phyloP scores from a whole-genome alignment of 768 basidiomycete genomes.

The Macrolepiota dolichaula region DNA sequence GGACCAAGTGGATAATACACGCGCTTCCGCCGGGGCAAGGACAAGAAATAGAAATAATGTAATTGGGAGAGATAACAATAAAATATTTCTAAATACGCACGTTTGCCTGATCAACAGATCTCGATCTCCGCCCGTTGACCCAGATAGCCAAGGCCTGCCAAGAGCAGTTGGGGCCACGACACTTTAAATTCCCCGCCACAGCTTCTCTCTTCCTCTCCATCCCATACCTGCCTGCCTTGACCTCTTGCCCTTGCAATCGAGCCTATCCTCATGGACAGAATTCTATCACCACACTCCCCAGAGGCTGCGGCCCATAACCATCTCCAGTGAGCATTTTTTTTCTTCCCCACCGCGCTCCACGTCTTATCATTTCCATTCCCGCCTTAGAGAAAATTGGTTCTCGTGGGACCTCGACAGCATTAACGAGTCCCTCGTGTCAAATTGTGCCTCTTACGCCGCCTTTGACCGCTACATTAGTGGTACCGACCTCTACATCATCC shows the following conservation, averaged over 20 bases:
- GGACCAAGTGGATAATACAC: neutral
- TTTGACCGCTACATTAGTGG: constrained; percentile 72
- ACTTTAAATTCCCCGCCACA: constrained; percentile 19
- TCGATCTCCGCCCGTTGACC: constrained; percentile 17
- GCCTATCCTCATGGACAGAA: constrained; percentile 53
- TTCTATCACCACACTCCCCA: constrained; percentile 68
- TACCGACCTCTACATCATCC: constrained; percentile 67
- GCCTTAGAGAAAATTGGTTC: constrained; percentile 58
- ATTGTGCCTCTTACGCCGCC: constrained; percentile 78
- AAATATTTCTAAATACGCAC: constrained; percentile 19
- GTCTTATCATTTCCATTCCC: constrained; percentile 16
- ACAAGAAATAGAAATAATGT: constrained; percentile 12
- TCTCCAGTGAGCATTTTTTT: constrained; percentile 48
- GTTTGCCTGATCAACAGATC: constrained; percentile 17
- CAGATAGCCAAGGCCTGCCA: constrained; percentile 8
- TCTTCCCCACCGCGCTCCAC: constrained; percentile 1
- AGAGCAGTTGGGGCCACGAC: constrained; percentile 13
- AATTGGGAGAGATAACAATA: constrained; percentile 14
- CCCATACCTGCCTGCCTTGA: constrained; percentile 10
- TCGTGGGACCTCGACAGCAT: constrained; percentile 71
- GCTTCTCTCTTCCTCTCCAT: constrained; percentile 12
- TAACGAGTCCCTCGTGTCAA: constrained; percentile 71
- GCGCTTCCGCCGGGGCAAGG: neutral
- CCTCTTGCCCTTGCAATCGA: constrained; percentile 7
- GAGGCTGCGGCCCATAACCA: constrained; percentile 71